Evolutionary conservation across 2,329 filamentous ascomycete species (phyloP).

Genomic region (Fusarium gaditjirri): DNA sequence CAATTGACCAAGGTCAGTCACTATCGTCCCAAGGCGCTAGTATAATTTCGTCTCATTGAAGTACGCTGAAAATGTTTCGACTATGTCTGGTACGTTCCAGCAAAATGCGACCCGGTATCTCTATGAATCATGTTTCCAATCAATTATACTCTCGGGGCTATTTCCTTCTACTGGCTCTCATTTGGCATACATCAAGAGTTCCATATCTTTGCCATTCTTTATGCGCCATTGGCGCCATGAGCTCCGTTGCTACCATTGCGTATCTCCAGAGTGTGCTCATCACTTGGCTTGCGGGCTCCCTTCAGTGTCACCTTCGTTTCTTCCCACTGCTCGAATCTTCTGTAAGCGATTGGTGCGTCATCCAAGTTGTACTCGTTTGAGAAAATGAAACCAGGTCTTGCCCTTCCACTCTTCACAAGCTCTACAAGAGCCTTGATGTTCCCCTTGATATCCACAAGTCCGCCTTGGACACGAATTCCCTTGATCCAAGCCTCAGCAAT

Average conservation of each 20-base stretch:
- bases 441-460: neutral
- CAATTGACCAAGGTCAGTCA: no score
- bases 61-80: no score
- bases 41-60: no score
- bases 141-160: neutral
- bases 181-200: fast-evolving
- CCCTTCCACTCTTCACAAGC: conserved; percentile 7
- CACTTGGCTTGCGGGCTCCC: neutral
- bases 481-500: conserved; percentile 8
- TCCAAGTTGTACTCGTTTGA: conserved; percentile 21
- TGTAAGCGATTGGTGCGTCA: neutral
- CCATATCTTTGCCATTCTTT: no score
- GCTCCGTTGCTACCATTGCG: neutral
- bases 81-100: no score
- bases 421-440: conserved; percentile 4
- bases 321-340: neutral
- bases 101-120: neutral
- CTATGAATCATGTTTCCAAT: no score
- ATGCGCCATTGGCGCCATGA: neutral
- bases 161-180: fast-evolving
- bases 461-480: neutral
- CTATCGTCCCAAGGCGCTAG: no score
- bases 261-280: neutral
- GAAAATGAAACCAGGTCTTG: conserved; percentile 3
- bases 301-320: conserved; percentile 9